phyloP scores from a whole-genome alignment of 2,329 filamentous ascomycete genomes.

The Nothophoma quercina region DNA sequence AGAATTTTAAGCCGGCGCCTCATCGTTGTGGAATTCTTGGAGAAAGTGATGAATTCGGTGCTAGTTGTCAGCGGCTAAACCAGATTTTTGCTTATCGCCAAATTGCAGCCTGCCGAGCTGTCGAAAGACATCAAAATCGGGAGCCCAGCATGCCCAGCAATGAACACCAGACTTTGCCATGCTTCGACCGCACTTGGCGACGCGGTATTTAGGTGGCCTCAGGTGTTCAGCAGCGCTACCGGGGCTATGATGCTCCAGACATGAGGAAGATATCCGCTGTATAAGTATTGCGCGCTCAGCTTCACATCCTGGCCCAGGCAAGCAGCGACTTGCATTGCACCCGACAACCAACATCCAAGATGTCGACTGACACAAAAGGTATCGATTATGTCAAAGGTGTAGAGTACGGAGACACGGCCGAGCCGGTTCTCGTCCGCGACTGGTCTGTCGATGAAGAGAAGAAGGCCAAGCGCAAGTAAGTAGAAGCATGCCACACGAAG shows the following conservation, averaged over 20 bases:
- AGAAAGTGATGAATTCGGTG: slow-evolving; percentile 15
- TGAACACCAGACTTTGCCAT: slow-evolving; percentile 23
- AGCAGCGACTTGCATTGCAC: not conserved
- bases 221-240: slow-evolving; percentile 5
- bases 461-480: slow-evolving; percentile 42
- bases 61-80: slow-evolving; percentile 2
- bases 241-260: slow-evolving; percentile 2
- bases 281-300: slow-evolving; percentile 7
- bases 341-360: not conserved
- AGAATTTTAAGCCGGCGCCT: slow-evolving; percentile 9
- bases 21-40: slow-evolving; percentile 19
- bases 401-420: not conserved
- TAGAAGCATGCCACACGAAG: not conserved
- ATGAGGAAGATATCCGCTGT: not conserved
- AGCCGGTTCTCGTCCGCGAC: slow-evolving; percentile 15
- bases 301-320: not conserved
- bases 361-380: slow-evolving; percentile 15
- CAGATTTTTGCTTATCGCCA: slow-evolving; percentile 1
- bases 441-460: slow-evolving; percentile 42
- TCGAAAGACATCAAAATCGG: not conserved
- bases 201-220: not conserved
- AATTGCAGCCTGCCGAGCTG: slow-evolving; percentile 9
- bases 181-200: slow-evolving; percentile 20
- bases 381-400: slow-evolving; percentile 12
- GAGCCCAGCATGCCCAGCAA: slow-evolving; percentile 21